These are phyloP conservation scores for Giardia muris DNA, from an alignment of 208 protist genomes.

Conservation along the genomic window DNA sequence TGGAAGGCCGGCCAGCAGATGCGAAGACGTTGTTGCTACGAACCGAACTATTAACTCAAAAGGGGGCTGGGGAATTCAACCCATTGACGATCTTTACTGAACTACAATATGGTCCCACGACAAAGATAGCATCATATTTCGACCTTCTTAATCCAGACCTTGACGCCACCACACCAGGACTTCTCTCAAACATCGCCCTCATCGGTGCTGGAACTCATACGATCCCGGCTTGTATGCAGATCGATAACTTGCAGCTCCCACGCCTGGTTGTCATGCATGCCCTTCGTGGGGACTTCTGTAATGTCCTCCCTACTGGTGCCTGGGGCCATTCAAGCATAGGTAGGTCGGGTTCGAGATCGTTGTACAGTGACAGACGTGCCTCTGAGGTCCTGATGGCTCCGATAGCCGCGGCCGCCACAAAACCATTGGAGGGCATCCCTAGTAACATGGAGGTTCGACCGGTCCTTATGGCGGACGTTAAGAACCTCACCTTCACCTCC, in stretches of 20 bases:
- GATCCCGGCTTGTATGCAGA: neutral
- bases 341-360: neutral
- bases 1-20: neutral
- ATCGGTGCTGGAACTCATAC: neutral
- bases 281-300: neutral
- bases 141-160: neutral
- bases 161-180: neutral
- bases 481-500: neutral
- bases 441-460: neutral
- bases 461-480: neutral
- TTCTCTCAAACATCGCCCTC: neutral
- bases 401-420: neutral
- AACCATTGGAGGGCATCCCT: neutral
- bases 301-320: neutral
- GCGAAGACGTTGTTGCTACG: neutral
- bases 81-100: neutral
- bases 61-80: neutral
- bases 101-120: neutral
- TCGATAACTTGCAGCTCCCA: neutral
- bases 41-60: neutral
- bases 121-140: neutral
- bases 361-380: too few relatives aligned
- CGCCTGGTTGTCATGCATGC: neutral
- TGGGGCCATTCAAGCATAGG: neutral
- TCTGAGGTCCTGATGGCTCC: neutral